Conservation (phyloP, 192 early-diverging fungal genomes). For the Coemansia sp. region DNA sequence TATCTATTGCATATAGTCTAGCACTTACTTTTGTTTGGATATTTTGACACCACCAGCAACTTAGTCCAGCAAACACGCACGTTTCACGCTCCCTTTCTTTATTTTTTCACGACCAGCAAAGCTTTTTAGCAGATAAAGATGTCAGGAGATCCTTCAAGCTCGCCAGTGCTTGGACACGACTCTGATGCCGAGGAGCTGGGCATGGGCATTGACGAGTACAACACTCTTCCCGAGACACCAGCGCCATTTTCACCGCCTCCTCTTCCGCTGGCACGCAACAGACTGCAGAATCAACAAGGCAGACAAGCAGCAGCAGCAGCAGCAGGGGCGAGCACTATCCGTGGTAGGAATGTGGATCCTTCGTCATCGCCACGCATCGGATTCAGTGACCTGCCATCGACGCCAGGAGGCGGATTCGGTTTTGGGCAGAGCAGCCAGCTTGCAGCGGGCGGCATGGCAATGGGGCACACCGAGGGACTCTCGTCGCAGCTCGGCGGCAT, state of each 20-base stretch:
- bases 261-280: slow-evolving; percentile 10
- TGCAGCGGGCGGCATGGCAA: slow-evolving; percentile 30
- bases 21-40: not conserved
- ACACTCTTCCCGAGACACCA: slow-evolving; percentile 47
- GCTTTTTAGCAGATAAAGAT: slow-evolving; percentile 9
- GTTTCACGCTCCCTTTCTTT: not conserved
- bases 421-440: slow-evolving; percentile 34
- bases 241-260: slow-evolving; percentile 47
- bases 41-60: not conserved
- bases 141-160: slow-evolving; percentile 38
- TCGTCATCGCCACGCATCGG: slow-evolving; percentile 49
- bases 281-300: slow-evolving; percentile 9
- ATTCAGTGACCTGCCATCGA: slow-evolving; percentile 47
- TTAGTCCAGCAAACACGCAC: too few relatives aligned
- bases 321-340: not conserved
- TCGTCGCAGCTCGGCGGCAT: slow-evolving; percentile 51
- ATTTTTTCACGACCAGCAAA: not conserved
- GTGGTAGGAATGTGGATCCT: slow-evolving; percentile 2
- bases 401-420: slow-evolving; percentile 19
- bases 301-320: slow-evolving; percentile 7
- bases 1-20: slow-evolving; percentile 6
- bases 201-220: slow-evolving; percentile 23
- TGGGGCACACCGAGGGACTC: slow-evolving; percentile 32
- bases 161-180: slow-evolving; percentile 39
- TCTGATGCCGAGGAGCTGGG: slow-evolving; percentile 34